Conservation (phyloP, 805 yeast genomes). For the Saccharomyces mikatae region DNA sequence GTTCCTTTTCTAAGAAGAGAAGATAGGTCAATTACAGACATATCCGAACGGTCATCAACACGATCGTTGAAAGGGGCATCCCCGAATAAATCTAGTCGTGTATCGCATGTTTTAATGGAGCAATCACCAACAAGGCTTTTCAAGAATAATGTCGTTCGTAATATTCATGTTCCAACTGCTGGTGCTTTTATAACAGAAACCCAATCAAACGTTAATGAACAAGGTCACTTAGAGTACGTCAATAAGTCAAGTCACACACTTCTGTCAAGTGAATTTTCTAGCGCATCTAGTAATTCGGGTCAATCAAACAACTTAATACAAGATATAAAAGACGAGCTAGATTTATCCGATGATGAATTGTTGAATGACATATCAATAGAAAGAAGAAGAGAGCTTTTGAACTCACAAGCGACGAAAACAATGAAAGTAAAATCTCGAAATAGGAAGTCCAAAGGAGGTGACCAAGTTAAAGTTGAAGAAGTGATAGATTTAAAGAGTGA, state of each 20-base stretch:
- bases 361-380: not conserved
- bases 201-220: not conserved
- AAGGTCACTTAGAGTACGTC: not conserved
- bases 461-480: constrained; percentile 1
- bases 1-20: not conserved
- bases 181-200: not conserved
- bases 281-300: not conserved
- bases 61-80: not conserved
- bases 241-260: not conserved
- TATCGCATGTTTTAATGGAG: not conserved
- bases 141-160: not conserved
- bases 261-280: not conserved
- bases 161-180: not conserved
- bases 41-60: not conserved
- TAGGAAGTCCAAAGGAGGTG: not conserved
- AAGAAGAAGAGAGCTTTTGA: constrained; percentile 5
- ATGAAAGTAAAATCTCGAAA: not conserved
- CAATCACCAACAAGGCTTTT: not conserved
- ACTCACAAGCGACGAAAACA: constrained; percentile 11
- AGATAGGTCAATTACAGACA: not conserved
- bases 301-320: not conserved
- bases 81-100: not conserved
- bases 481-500: constrained; percentile 1
- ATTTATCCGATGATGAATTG: not conserved
- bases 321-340: not conserved